Conservation (phyloP, 371 early-diverging fungal genomes). For the Mucor lusitanicus region DNA sequence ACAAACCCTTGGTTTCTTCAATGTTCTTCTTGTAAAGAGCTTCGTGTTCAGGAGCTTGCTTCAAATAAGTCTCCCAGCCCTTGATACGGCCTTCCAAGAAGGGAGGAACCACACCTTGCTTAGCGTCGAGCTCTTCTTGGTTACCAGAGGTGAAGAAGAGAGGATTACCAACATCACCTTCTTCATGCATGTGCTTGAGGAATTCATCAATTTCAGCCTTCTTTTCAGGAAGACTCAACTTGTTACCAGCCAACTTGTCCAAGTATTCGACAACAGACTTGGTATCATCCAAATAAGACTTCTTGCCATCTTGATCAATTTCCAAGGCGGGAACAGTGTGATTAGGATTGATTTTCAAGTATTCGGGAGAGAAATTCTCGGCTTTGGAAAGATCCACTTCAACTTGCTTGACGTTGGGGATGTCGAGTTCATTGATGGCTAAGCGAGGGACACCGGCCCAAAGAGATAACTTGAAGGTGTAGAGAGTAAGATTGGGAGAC, state of each 20-base stretch:
- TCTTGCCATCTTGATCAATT: slow-evolving; percentile 21
- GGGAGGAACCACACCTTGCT: slow-evolving; percentile 22
- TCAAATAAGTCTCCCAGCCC: slow-evolving; percentile 25
- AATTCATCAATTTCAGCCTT: slow-evolving; percentile 21
- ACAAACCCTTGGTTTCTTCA: slow-evolving; percentile 12
- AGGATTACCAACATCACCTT: slow-evolving; percentile 35
- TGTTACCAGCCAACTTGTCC: slow-evolving; percentile 17
- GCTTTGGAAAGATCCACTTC: slow-evolving; percentile 39
- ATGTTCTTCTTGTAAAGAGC: slow-evolving; percentile 27
- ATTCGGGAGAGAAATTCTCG: slow-evolving; percentile 38
- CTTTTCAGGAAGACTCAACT: slow-evolving; percentile 15
- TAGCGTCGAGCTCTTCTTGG: slow-evolving; percentile 24
- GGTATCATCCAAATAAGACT: slow-evolving; percentile 15
- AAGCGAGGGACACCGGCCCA: slow-evolving; percentile 39
- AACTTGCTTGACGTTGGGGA: slow-evolving; percentile 27
- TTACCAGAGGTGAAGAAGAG: slow-evolving; percentile 36
- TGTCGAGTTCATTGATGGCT: slow-evolving; percentile 26
- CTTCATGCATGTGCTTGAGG: slow-evolving; percentile 31
- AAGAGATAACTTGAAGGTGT: slow-evolving; percentile 37
- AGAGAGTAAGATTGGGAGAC: slow-evolving; percentile 24
- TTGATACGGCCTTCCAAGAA: slow-evolving; percentile 35
- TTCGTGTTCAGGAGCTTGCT: slow-evolving; percentile 26
- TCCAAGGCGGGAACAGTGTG: slow-evolving; percentile 38
- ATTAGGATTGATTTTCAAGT: slow-evolving; percentile 32
- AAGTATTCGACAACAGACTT: slow-evolving; percentile 26